Conservation (phyloP, 345 rosid genomes). For the Salix exigua region DNA sequence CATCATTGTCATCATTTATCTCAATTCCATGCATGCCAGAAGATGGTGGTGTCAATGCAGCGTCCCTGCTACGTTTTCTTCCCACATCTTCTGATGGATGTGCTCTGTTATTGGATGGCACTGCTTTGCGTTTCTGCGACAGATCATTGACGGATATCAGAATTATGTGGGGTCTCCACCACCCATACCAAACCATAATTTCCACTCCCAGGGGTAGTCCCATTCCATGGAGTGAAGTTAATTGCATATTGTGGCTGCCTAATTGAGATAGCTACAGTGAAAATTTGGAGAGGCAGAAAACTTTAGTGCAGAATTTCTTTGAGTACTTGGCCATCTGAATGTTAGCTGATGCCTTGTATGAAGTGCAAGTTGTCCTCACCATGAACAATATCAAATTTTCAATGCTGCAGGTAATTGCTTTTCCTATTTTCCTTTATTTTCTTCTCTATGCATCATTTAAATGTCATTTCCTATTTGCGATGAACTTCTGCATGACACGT, state of each 20-base stretch:
- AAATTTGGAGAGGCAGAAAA: slow-evolving; percentile 47
- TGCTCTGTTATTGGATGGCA: slow-evolving; percentile 69
- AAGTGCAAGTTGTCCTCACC: slow-evolving; percentile 52
- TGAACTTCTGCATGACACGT: not conserved
- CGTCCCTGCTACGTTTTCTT: slow-evolving; percentile 46
- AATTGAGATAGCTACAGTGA: slow-evolving; percentile 43
- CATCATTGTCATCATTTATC: slow-evolving; percentile 19
- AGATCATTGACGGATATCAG: slow-evolving; percentile 41
- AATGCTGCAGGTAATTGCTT: slow-evolving; percentile 54
- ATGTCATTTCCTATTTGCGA: not conserved
- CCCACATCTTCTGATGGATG: slow-evolving; percentile 47
- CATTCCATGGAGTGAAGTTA: slow-evolving; percentile 68
- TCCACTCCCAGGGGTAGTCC: slow-evolving; percentile 37
- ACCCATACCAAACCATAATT: slow-evolving; percentile 66
- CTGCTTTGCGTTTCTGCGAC: slow-evolving; percentile 45
- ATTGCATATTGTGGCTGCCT: slow-evolving; percentile 70
- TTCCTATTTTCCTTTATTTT: not conserved
- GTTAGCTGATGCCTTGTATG: slow-evolving; percentile 48
- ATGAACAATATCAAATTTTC: slow-evolving; percentile 79
- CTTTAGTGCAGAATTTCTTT: slow-evolving; percentile 56
- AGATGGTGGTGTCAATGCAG: slow-evolving; percentile 40
- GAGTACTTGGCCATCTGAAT: slow-evolving; percentile 67
- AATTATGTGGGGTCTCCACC: slow-evolving; percentile 62
- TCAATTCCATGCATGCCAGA: slow-evolving; percentile 50
- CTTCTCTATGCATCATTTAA: not conserved